These are phyloP conservation scores for Friedmanniomyces endolithicus DNA, from an alignment of 495 filamentous ascomycete species.

Conservation along the genomic window DNA sequence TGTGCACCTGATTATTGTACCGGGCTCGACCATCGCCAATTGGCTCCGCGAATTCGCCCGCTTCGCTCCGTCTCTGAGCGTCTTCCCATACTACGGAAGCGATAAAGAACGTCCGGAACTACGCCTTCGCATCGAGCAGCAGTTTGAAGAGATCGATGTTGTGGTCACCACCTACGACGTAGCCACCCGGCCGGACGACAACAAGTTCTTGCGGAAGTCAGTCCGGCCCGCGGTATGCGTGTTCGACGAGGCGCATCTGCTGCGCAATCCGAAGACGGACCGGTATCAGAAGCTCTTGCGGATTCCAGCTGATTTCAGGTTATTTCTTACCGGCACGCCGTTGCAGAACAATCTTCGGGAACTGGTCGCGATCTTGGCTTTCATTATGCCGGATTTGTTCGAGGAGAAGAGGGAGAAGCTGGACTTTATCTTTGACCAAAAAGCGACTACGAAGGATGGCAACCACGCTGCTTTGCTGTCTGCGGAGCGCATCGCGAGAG, in stretches of 20 bases:
- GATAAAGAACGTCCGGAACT: slow-evolving; percentile 48
- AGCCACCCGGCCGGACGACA: slow-evolving; percentile 50
- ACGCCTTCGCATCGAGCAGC: slow-evolving; percentile 50
- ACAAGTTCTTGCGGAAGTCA: slow-evolving; percentile 51
- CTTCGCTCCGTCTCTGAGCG: slow-evolving; percentile 64
- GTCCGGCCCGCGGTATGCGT: slow-evolving; percentile 54
- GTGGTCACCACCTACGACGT: slow-evolving; percentile 84
- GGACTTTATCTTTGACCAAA: slow-evolving; percentile 74
- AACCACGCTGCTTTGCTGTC: slow-evolving; percentile 64
- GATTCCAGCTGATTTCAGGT: slow-evolving; percentile 62
- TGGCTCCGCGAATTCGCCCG: slow-evolving; percentile 83
- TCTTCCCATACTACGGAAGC: slow-evolving; percentile 70
- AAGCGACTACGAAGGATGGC: slow-evolving; percentile 65
- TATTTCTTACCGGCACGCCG: slow-evolving; percentile 85
- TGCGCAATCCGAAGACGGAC: slow-evolving; percentile 75
- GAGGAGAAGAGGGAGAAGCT: slow-evolving; percentile 58
- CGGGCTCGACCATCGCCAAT: slow-evolving; percentile 85
- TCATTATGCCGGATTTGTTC: slow-evolving; percentile 82
- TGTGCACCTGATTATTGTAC: slow-evolving; percentile 80
- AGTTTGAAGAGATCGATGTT: slow-evolving; percentile 59
- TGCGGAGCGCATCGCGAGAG: slow-evolving; percentile 68
- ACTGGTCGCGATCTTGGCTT: slow-evolving; percentile 72
- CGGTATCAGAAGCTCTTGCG: slow-evolving; percentile 68
- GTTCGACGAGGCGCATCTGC: slow-evolving; percentile 83
- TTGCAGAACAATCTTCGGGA: slow-evolving; percentile 94